These are phyloP conservation scores for Cicer pinnatifidum DNA, from an alignment of 306 rosid genomes.

Conservation along the genomic window DNA sequence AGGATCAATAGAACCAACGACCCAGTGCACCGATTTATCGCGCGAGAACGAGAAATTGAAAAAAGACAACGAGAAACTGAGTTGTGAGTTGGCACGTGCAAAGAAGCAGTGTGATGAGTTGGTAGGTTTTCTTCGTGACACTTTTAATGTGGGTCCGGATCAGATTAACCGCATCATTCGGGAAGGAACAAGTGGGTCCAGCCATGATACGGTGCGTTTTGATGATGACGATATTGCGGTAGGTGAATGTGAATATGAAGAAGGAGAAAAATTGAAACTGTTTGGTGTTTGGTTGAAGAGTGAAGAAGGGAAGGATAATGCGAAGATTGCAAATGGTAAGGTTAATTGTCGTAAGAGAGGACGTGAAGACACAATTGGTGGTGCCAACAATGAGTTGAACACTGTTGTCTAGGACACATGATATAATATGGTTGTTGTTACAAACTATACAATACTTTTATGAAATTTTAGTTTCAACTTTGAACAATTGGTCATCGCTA, in stretches of 20 bases:
- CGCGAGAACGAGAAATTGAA: constrained; percentile 72
- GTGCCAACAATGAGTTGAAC: constrained; percentile 53
- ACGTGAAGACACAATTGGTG: constrained; percentile 51
- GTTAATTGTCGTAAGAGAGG: constrained; percentile 48
- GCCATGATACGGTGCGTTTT: constrained; percentile 42
- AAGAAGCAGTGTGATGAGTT: constrained; percentile 73
- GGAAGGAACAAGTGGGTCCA: constrained; percentile 60
- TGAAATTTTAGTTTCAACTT: neutral
- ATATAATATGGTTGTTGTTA: neutral
- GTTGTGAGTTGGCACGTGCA: constrained; percentile 59
- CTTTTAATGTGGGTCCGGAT: constrained; percentile 64
- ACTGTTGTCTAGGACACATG: constrained; percentile 33
- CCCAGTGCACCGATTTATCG: constrained; percentile 50
- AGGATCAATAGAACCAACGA: constrained; percentile 56
- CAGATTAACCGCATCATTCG: constrained; percentile 60
- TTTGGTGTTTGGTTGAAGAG: constrained; percentile 91
- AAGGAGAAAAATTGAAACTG: constrained; percentile 59
- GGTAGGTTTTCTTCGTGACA: constrained; percentile 54
- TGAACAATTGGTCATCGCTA: neutral
- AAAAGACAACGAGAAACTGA: constrained; percentile 68
- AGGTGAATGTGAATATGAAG: constrained; percentile 31
- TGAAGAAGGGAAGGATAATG: constrained; percentile 36
- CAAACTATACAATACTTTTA: neutral
- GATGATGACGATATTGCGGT: constrained; percentile 40
- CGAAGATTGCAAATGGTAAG: neutral